A percentile compares a stretch with the other conserved stretches of the same genome.
Conservation (phyloP, 2,329 filamentous ascomycete genomes). For the Microcyclospora pomicola region DNA sequence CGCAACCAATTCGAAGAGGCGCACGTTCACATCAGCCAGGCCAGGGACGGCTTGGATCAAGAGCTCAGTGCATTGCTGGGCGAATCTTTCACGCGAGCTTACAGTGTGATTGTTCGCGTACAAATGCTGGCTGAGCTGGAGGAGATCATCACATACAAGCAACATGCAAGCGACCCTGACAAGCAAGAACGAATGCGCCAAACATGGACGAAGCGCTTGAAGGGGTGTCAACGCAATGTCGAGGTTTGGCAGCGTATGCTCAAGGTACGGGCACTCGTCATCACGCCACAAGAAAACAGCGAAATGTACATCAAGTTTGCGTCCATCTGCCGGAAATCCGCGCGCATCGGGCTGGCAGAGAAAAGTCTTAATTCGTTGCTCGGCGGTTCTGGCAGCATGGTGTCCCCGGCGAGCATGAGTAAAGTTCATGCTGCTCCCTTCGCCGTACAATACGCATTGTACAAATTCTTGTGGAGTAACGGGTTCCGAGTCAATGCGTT, state of each 20-base stretch:
- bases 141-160: constrained; percentile 96
- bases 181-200: constrained; percentile 83
- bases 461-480: constrained; percentile 92
- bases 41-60: constrained; percentile 83
- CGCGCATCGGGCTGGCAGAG: constrained; percentile 85
- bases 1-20: constrained; percentile 92
- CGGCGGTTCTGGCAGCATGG: constrained; percentile 33
- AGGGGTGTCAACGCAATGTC: constrained; percentile 91
- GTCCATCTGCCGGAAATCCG: constrained; percentile 93
- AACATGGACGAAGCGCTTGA: constrained; percentile 90
- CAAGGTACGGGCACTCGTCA: constrained; percentile 81
- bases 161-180: constrained; percentile 61
- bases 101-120: constrained; percentile 92
- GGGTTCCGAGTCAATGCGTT: constrained; percentile 53
- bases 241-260: constrained; percentile 99
- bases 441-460: constrained; percentile 85
- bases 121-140: constrained; percentile 98
- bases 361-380: constrained; percentile 89
- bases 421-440: constrained; percentile 42
- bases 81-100: constrained; percentile 95
- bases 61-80: constrained; percentile 93
- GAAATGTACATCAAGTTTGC: constrained; percentile 99
- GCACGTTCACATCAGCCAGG: constrained; percentile 75
- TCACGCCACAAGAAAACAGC: constrained; percentile 82
- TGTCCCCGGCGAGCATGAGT: constrained; percentile 47